Evolutionary conservation across 306 rosid genomes (phyloP).

Genomic region (Astragalus membranaceus): DNA sequence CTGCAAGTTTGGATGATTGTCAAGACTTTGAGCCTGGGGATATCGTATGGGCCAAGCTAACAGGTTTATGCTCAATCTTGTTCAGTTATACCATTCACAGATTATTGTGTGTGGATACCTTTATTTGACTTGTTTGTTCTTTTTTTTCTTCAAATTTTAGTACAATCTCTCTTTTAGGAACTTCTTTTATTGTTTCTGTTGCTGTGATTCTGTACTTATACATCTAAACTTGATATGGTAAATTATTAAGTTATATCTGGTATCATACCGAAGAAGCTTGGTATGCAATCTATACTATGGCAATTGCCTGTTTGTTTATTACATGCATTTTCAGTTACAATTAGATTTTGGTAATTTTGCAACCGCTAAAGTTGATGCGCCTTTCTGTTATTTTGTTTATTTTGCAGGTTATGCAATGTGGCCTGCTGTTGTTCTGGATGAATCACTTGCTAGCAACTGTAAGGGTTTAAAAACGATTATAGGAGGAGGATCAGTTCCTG

Average conservation of each 20-base stretch:
- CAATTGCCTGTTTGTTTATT: slow-evolving; percentile 1
- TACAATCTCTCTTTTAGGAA: not conserved
- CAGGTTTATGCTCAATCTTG: slow-evolving; percentile 55
- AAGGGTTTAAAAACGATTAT: slow-evolving; percentile 60
- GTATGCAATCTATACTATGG: not conserved
- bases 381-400: slow-evolving; percentile 13
- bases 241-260: slow-evolving; percentile 4
- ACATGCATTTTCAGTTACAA: slow-evolving; percentile 9
- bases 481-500: slow-evolving; percentile 83
- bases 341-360: slow-evolving; percentile 16
- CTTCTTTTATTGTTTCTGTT: not conserved
- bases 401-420: slow-evolving; percentile 97
- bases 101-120: slow-evolving; percentile 1
- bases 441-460: slow-evolving; percentile 72
- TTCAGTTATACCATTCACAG: slow-evolving; percentile 3
- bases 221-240: not conserved
- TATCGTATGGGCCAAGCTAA: slow-evolving; percentile 95
- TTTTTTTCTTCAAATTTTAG: not conserved
- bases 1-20: slow-evolving; percentile 86
- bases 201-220: not conserved
- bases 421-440: slow-evolving; percentile 97
- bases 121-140: not conserved
- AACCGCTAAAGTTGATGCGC: not conserved
- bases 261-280: not conserved
- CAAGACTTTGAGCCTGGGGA: slow-evolving; percentile 89